Evolutionary conservation across 495 filamentous ascomycete species (phyloP).

Genomic region (Articulospora tetracladia): DNA sequence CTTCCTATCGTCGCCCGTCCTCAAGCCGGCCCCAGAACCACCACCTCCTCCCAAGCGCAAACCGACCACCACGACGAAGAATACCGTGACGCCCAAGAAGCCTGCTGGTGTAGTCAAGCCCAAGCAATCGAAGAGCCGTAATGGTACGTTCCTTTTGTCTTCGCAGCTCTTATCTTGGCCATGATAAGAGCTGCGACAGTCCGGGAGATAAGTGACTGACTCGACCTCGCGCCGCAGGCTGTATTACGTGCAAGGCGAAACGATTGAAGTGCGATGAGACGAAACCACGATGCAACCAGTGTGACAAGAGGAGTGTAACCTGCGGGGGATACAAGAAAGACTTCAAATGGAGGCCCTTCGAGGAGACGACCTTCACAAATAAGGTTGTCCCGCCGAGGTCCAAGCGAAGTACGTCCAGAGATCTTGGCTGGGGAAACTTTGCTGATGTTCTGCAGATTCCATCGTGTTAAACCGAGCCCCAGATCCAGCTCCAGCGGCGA

Average conservation of each 20-base stretch:
- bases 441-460: constrained; percentile 17
- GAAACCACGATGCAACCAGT: constrained; percentile 73
- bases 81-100: constrained; percentile 27
- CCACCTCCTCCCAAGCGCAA: constrained; percentile 32
- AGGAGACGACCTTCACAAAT: constrained; percentile 57
- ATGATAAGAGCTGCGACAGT: constrained; percentile 7
- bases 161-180: constrained; percentile 20
- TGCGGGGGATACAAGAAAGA: constrained; percentile 82
- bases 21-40: constrained; percentile 27
- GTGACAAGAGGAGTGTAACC: constrained; percentile 61
- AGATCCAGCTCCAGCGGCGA: constrained; percentile 14
- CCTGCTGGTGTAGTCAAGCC: constrained; percentile 47
- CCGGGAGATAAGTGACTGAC: constrained; percentile 8
- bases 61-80: constrained; percentile 6
- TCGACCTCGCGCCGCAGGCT: constrained; percentile 47
- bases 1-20: constrained; percentile 46
- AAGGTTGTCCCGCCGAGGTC: constrained; percentile 38
- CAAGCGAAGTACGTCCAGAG: constrained; percentile 43
- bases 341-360: constrained; percentile 81
- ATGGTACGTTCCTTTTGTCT: constrained; percentile 50
- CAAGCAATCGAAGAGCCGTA: constrained; percentile 81
- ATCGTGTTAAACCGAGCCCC: constrained; percentile 9
- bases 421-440: background rate
- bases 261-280: constrained; percentile 79
- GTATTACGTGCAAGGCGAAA: constrained; percentile 78